A percentile compares a stretch with the other conserved stretches of the same genome.
Conservation (phyloP, 2,329 filamentous ascomycete species). For the Claviceps sp. region DNA sequence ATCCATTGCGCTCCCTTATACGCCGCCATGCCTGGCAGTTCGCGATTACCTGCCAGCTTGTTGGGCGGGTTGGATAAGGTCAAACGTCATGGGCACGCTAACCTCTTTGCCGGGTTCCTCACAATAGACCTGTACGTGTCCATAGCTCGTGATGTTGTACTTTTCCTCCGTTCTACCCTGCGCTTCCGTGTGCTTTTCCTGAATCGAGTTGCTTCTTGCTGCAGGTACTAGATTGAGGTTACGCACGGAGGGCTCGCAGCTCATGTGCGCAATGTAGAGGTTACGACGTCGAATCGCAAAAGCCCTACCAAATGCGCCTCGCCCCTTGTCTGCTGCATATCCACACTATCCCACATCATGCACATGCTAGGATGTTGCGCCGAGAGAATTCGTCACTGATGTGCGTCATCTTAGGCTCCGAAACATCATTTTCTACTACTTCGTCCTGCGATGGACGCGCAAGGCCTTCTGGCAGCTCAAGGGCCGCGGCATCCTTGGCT, state of each 20-base stretch:
- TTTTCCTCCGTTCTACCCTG: not conserved
- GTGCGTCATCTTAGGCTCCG: slow-evolving; percentile 39
- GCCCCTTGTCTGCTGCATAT: too few relatives aligned
- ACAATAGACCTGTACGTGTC: slow-evolving; percentile 54
- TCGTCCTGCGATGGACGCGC: slow-evolving; percentile 71
- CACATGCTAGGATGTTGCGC: not conserved
- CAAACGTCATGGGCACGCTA: slow-evolving; percentile 41
- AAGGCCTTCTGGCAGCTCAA: slow-evolving; percentile 73
- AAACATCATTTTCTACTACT: slow-evolving; percentile 80
- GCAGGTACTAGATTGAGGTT: not conserved
- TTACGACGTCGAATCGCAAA: not conserved
- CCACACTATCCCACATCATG: not conserved
- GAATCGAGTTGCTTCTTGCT: not conserved
- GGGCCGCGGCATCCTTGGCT: slow-evolving; percentile 77
- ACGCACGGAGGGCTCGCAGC: not conserved
- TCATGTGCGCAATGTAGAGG: not conserved
- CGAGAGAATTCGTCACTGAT: not conserved
- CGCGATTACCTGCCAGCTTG: slow-evolving; percentile 57
- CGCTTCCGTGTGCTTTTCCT: too few relatives aligned
- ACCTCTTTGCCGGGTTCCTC: slow-evolving; percentile 43
- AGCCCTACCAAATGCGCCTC: not conserved
- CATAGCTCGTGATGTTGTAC: not conserved
- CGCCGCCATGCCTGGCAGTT: slow-evolving; percentile 47
- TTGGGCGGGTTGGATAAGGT: slow-evolving; percentile 51
- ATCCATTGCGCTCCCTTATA: not conserved